A percentile compares a stretch with the other conserved stretches of the same genome.
Evolutionary conservation across 495 filamentous ascomycete species (phyloP).

Genomic region (Penicillium maclennaniae): DNA sequence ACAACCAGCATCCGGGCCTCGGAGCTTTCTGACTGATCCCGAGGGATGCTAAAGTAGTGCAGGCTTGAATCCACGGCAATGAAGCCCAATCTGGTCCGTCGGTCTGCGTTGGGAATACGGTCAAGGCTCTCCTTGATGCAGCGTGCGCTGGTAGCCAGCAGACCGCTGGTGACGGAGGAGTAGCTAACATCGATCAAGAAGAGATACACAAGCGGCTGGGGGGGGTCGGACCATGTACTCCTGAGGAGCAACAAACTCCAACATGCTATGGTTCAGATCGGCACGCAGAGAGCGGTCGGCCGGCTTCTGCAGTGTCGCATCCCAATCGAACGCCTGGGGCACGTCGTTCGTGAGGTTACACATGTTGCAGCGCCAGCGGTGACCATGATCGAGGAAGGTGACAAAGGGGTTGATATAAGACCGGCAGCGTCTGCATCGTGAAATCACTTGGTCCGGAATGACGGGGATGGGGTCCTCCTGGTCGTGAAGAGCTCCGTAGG

Average conservation of each 20-base stretch:
- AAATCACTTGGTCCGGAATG: slow-evolving; percentile 95
- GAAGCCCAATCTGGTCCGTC: slow-evolving; percentile 88
- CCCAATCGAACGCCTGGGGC: slow-evolving; percentile 98
- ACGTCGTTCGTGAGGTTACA: slow-evolving; percentile 98
- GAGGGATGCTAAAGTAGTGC: slow-evolving; percentile 92
- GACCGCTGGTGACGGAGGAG: slow-evolving; percentile 81
- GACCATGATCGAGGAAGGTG: slow-evolving; percentile 92
- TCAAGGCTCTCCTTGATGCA: slow-evolving; percentile 95
- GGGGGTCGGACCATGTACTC: slow-evolving; percentile 99
- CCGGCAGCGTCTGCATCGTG: slow-evolving; percentile 87
- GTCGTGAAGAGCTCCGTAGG: slow-evolving; percentile 89
- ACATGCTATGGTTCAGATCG: slow-evolving; percentile 90
- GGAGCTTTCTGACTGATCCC: slow-evolving; percentile 75
- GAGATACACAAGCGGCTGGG: slow-evolving; percentile 94
- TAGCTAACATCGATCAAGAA: slow-evolving; percentile 98
- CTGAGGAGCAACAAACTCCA: slow-evolving; percentile 95
- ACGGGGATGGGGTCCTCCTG: slow-evolving; percentile 86
- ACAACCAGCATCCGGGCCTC: slow-evolving; percentile 91
- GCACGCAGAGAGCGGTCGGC: slow-evolving; percentile 84
- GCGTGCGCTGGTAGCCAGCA: slow-evolving; percentile 90
- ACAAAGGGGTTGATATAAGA: slow-evolving; percentile 98
- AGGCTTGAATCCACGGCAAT: slow-evolving; percentile 92
- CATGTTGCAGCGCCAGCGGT: slow-evolving; percentile 99
- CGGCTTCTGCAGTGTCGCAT: slow-evolving; percentile 80
- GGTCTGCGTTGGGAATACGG: slow-evolving; percentile 94